These are phyloP conservation scores for Gracilaria caudata DNA, from an alignment of 23 red algal genomes.

Conservation along the genomic window DNA sequence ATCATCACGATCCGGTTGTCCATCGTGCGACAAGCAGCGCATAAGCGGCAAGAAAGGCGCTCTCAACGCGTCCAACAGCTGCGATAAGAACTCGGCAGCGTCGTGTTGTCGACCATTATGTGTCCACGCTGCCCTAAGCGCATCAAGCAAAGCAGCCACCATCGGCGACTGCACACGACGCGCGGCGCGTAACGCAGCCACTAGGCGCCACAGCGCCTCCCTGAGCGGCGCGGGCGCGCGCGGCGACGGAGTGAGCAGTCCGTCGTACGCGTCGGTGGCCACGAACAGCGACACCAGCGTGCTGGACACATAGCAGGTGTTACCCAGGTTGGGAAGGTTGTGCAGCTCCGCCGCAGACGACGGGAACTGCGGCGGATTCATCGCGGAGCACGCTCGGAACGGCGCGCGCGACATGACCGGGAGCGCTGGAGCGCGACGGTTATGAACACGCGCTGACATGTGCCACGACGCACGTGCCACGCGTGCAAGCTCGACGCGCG, in stretches of 20 bases:
- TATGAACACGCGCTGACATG: background rate
- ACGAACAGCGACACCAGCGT: conserved; percentile 55
- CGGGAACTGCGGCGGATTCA: background rate
- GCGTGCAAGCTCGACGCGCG: background rate
- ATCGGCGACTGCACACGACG: background rate
- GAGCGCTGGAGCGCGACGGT: background rate
- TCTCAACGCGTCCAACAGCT: conserved; percentile 50
- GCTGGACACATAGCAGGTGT: conserved; percentile 66
- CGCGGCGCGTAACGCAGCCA: background rate
- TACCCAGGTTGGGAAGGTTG: conserved; percentile 55
- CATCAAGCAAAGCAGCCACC: conserved; percentile 22
- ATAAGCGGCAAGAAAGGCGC: conserved; percentile 56
- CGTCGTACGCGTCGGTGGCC: conserved; percentile 55
- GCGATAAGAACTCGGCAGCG: conserved; percentile 59
- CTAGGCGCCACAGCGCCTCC: background rate
- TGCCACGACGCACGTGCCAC: background rate
- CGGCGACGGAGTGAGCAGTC: conserved; percentile 43
- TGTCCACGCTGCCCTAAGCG: background rate
- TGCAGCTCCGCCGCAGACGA: background rate
- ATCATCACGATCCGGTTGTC: conserved; percentile 24
- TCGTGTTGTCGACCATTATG: conserved; percentile 56
- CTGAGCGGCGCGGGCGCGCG: conserved; percentile 16
- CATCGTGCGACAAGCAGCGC: conserved; percentile 30
- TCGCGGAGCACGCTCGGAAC: background rate
- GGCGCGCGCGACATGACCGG: background rate